Conservation (phyloP, 768 basidiomycete genomes). For the Pleurotus eryngii region DNA sequence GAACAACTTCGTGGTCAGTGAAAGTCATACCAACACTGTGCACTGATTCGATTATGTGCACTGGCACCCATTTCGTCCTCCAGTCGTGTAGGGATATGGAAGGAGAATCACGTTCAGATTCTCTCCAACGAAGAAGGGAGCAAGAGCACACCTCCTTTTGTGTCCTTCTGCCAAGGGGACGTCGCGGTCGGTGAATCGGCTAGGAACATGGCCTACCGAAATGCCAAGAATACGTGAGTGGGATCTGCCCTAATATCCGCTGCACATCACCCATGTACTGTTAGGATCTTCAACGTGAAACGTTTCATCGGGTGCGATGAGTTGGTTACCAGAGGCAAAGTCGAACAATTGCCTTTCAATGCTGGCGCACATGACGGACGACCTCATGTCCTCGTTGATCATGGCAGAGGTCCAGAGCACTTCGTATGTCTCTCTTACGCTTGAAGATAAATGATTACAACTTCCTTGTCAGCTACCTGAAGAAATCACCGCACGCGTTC, state of each 20-base stretch:
- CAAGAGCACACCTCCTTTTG: background rate
- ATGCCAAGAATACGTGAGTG: constrained; percentile 6
- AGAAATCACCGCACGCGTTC: constrained; percentile 66
- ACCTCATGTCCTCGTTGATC: constrained; percentile 50
- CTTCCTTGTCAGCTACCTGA: constrained; percentile 44
- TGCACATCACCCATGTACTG: background rate
- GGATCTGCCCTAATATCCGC: background rate
- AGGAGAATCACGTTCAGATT: background rate
- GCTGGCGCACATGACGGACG: constrained; percentile 42
- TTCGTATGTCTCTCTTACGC: constrained; percentile 36
- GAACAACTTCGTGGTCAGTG: constrained; percentile 5
- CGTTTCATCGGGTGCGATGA: constrained; percentile 54
- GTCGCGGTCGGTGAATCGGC: constrained; percentile 4
- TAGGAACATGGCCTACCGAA: constrained; percentile 1
- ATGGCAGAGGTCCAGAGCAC: constrained; percentile 47
- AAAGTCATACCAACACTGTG: background rate
- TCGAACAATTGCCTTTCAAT: constrained; percentile 50
- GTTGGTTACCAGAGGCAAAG: constrained; percentile 41
- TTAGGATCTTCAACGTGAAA: constrained; percentile 51
- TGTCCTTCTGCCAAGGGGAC: background rate
- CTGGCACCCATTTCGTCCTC: background rate
- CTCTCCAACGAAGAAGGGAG: constrained; percentile 5
- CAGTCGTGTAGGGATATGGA: constrained; percentile 6
- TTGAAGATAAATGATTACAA: too few species aligned
- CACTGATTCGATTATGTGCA: background rate